phyloP scores from a whole-genome alignment of 1,284 basidiomycete species.

The Ganoderma sp. region DNA sequence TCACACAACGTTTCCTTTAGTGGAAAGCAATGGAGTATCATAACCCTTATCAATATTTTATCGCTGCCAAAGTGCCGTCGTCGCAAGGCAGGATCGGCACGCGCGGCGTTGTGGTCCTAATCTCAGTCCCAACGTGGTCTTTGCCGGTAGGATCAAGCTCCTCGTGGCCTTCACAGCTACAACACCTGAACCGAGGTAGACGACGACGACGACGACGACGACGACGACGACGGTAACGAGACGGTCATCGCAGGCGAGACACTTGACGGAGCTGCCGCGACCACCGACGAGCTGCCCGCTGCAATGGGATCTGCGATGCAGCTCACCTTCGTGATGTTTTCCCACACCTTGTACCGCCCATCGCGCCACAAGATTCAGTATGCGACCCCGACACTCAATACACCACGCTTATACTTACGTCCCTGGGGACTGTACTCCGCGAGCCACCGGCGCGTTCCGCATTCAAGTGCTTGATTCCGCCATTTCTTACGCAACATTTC shows the following conservation, averaged over 20 bases:
- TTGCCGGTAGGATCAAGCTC: slow-evolving; percentile 43
- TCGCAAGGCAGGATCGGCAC: slow-evolving; percentile 58
- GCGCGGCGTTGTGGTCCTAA: slow-evolving; percentile 35
- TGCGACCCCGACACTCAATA: slow-evolving; percentile 72
- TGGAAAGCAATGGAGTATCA: slow-evolving; percentile 94
- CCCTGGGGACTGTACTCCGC: slow-evolving; percentile 79
- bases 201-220: too few relatives aligned
- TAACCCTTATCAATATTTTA: slow-evolving; percentile 86
- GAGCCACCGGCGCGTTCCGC: slow-evolving; percentile 63
- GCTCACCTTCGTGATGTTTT: slow-evolving; percentile 82
- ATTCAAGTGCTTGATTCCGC: slow-evolving; percentile 78
- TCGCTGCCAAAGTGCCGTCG: slow-evolving; percentile 89
- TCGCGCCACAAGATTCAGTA: slow-evolving; percentile 63
- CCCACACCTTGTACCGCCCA: slow-evolving; percentile 72
- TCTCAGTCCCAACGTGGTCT: slow-evolving; percentile 30
- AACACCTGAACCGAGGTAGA: slow-evolving; percentile 76
- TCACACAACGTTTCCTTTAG: slow-evolving; percentile 28
- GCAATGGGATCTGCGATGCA: slow-evolving; percentile 77
- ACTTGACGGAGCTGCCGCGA: slow-evolving; percentile 23
- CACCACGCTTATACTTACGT: slow-evolving; percentile 85
- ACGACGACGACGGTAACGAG: slow-evolving; percentile 64
- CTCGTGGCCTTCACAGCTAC: slow-evolving; percentile 47
- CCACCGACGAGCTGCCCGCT: slow-evolving; percentile 49
- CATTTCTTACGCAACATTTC: slow-evolving; percentile 69
- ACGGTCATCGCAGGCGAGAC: slow-evolving; percentile 12